Percentiles rank a stretch among this genome's conserved stretches.
Evolutionary conservation across 2,329 filamentous ascomycete genomes (phyloP).

Genomic region (Cytospora chrysosperma): DNA sequence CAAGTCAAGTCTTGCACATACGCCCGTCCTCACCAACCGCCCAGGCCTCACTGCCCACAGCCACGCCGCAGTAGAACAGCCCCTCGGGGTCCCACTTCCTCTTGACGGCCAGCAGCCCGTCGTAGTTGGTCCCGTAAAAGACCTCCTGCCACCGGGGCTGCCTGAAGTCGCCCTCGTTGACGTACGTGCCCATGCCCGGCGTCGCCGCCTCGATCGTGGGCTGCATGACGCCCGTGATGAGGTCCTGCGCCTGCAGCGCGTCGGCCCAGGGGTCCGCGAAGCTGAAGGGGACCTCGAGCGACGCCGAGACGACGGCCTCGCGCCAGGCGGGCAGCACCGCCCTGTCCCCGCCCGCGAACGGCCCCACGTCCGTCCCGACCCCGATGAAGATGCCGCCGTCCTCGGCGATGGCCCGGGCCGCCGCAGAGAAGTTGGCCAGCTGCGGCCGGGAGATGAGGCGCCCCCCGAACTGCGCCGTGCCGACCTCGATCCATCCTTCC

Average conservation of each 20-base stretch:
- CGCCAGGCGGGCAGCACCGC: constrained; percentile 41
- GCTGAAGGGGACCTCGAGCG: constrained; percentile 33
- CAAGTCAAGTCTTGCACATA: constrained; percentile 30
- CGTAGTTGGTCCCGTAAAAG: constrained; percentile 50
- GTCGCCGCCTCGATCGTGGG: constrained; percentile 34
- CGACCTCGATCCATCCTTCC: constrained; percentile 35
- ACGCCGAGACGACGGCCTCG: constrained; percentile 34
- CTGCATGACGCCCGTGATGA: constrained; percentile 34
- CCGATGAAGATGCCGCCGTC: constrained; percentile 23
- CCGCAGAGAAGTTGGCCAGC: constrained; percentile 13
- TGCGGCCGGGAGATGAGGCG: constrained; percentile 36
- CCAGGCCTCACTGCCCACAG: constrained; percentile 54
- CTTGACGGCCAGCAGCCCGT: constrained; percentile 44
- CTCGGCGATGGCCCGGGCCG: constrained; percentile 8
- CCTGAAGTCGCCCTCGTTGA: constrained; percentile 52
- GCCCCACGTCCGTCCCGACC: constrained; percentile 21
- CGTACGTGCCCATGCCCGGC: constrained; percentile 45
- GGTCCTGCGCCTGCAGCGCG: constrained; percentile 30
- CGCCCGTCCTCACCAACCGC: constrained; percentile 35
- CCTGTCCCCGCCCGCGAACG: constrained; percentile 32
- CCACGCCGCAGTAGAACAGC: constrained; percentile 48
- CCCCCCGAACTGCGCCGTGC: constrained; percentile 35
- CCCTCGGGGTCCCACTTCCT: constrained; percentile 44
- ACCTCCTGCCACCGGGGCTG: constrained; percentile 44
- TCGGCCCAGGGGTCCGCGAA: constrained; percentile 27